Percentiles rank a stretch among this genome's conserved stretches.
phyloP scores from a whole-genome alignment of 2,329 filamentous ascomycete genomes.

The Colletotrichum musae region DNA sequence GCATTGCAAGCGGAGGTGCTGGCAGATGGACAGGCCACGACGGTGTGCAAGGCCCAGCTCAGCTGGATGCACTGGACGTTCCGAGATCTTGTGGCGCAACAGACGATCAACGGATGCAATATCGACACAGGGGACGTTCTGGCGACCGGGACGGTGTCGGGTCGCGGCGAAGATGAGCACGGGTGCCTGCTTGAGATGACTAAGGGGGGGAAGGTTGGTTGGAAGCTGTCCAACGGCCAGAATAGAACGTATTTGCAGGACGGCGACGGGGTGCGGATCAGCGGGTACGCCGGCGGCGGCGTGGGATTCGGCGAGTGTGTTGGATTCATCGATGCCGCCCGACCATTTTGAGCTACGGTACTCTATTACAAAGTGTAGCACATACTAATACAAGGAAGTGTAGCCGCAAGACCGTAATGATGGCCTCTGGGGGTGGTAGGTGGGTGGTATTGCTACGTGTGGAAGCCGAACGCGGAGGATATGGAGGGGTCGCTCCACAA shows the following conservation, averaged over 20 bases:
- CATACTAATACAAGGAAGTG: slow-evolving; percentile 1
- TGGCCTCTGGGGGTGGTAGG: neutral
- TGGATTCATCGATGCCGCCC: slow-evolving; percentile 43
- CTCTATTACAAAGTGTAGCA: no score
- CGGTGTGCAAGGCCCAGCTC: slow-evolving; percentile 49
- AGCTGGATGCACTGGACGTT: slow-evolving; percentile 56
- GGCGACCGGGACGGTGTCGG: slow-evolving; percentile 59
- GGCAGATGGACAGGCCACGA: slow-evolving; percentile 43
- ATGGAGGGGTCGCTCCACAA: neutral
- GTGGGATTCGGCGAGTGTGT: slow-evolving; percentile 58
- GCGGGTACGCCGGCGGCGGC: slow-evolving; percentile 55
- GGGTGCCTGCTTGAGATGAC: slow-evolving; percentile 60
- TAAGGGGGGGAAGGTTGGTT: slow-evolving; percentile 51
- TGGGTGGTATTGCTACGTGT: neutral
- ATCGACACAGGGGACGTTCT: slow-evolving; percentile 57
- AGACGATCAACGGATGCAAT: slow-evolving; percentile 54
- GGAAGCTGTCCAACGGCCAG: slow-evolving; percentile 48
- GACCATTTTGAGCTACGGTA: slow-evolving; percentile 17
- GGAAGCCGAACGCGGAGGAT: slow-evolving; percentile 11
- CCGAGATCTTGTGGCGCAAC: slow-evolving; percentile 54
- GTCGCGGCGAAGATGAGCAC: slow-evolving; percentile 49
- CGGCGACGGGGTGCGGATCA: slow-evolving; percentile 56
- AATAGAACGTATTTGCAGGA: slow-evolving; percentile 55
- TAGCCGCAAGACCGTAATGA: slow-evolving; percentile 1
- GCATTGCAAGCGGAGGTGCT: slow-evolving; percentile 49